Base-by-base conservation (phyloP, 148 eudicot species). In the Rheum nobile region DNA sequence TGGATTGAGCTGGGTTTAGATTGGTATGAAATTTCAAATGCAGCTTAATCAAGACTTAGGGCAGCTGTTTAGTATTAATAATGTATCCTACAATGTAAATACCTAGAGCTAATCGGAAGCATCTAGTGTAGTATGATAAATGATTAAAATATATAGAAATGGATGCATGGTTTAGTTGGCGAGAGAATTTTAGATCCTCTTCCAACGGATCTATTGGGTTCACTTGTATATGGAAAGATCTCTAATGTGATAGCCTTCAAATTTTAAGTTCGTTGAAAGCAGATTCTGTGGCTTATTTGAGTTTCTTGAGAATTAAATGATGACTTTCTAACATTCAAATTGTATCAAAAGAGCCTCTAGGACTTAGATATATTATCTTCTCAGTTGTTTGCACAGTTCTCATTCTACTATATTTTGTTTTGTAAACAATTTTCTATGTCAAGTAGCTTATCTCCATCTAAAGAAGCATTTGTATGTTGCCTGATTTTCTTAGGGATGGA, bases 401-500 rank as follows among this genome's bases (percentile, higher is more conserved):
- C 67, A 29, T 29, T 61, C 35, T 61, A 61, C 67, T 29, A 61
- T 61, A 61, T 29, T 61, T 29, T 29, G n/a, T 16, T 28, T 61
- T 28, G 4, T 61, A 61, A 13, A 13, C 19, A 28, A 4, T 61
- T 28, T 4, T 63, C 5, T 63, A 29, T 63, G 16, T 14, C 69
- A 31, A 17, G 39, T 65, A 31, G 37, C 4, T 16, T 31, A 4
- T 65, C 70, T 65, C 24, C 70, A 14, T 65, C 41, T 65, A 14
- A 32, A 31, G 70, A 65, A 34, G 21, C 21, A 16, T 19, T 16
- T 32, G 6, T 14, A 19, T 17, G 37, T 46, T 39, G 67, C 39
- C 21, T 44, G 71, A 19, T 35, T 72, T 67, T 26, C 74, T 38
- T 74, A 94, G 98, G 98, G 97, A 63, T 95, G 98, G 98, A 80